These are phyloP conservation scores for Saccharum officinarum DNA, from an alignment of 176 grass and related monocot genomes.

Conservation along the genomic window DNA sequence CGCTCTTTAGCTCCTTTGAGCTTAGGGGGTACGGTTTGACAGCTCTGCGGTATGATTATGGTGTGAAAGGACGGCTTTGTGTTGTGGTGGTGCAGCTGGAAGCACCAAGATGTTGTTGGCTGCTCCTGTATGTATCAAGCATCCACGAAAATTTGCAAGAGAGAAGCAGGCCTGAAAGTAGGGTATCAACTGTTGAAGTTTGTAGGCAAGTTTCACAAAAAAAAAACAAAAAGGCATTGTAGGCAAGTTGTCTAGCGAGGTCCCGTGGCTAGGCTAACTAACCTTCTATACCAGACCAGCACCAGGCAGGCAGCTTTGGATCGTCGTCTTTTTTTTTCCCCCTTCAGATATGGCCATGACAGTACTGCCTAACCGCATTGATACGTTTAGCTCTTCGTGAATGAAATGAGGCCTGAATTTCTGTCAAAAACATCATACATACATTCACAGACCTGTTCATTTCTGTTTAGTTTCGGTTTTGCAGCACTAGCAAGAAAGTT, in stretches of 20 bases:
- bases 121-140: constrained; percentile 38
- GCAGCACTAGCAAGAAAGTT: neutral
- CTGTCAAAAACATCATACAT: neutral
- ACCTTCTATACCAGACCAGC: constrained; percentile 31
- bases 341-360: neutral
- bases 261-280: constrained; percentile 1
- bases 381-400: neutral
- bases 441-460: neutral
- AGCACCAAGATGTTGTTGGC: constrained; percentile 52
- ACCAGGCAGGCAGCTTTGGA: constrained; percentile 19
- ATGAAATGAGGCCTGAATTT: neutral
- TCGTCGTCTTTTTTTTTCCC: neutral
- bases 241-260: neutral
- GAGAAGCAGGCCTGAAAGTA: constrained; percentile 11
- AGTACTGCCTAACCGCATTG: neutral
- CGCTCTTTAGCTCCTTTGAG: constrained; percentile 40
- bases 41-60: constrained; percentile 58
- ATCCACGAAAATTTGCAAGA: constrained; percentile 15
- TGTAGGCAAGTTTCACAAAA: constrained; percentile 10
- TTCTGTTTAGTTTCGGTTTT: neutral
- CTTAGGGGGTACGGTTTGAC: constrained; percentile 42
- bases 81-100: constrained; percentile 58
- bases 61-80: constrained; percentile 43
- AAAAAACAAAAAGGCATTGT: neutral
- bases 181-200: constrained; percentile 21